These are phyloP conservation scores for Gleditsia sinensis DNA, from an alignment of 306 rosid species.

Conservation along the genomic window DNA sequence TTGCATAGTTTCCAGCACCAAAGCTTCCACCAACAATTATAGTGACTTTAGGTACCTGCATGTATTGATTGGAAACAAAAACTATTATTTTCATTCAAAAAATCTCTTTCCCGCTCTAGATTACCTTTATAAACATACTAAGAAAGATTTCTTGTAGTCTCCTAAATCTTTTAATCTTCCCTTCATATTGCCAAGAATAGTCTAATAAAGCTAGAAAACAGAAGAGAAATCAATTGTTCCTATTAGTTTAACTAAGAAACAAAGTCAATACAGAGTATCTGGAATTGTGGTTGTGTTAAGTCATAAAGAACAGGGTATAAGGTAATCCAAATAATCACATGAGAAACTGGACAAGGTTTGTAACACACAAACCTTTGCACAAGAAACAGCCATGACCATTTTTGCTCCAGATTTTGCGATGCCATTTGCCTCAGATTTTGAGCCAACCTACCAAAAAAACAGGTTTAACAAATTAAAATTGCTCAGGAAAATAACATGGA, in stretches of 20 bases:
- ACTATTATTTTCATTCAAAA: not conserved
- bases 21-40: constrained; percentile 95
- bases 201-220: not conserved
- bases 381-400: constrained; percentile 99
- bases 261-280: not conserved
- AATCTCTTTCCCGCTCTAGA: constrained; percentile 13
- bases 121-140: not conserved
- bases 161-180: not conserved
- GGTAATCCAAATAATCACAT: not conserved
- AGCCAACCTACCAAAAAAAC: constrained; percentile 73
- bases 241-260: not conserved
- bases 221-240: not conserved
- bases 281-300: not conserved
- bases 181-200: not conserved
- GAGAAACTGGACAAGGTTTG: not conserved
- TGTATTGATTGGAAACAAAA: constrained; percentile 28
- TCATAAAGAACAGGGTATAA: not conserved
- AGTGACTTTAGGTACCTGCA: constrained; percentile 92
- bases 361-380: constrained; percentile 77
- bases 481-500: constrained; percentile 18
- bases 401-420: constrained; percentile 98
- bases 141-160: constrained; percentile 6
- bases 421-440: constrained; percentile 94
- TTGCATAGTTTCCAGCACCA: constrained; percentile 98
- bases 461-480: constrained; percentile 2